These are phyloP conservation scores for Angophora floribunda DNA, from an alignment of 345 rosid species.

Conservation along the genomic window DNA sequence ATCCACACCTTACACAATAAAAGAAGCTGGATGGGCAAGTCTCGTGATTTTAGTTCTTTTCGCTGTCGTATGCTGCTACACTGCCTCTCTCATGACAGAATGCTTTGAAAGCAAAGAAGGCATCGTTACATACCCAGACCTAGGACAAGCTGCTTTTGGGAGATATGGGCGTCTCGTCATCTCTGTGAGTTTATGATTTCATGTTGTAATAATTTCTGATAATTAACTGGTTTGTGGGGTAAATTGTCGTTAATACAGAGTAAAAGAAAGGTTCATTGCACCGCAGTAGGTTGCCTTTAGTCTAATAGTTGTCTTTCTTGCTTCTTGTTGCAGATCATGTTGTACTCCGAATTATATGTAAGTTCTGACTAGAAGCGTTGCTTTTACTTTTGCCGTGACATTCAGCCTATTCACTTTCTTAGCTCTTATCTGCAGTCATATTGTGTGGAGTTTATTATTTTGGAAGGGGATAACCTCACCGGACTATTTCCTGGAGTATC, in stretches of 20 bases:
- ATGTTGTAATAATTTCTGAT: not conserved
- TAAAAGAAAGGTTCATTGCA: not conserved
- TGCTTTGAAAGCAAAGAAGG: slow-evolving; percentile 83
- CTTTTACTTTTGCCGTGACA: not conserved
- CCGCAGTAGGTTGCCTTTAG: not conserved
- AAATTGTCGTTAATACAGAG: not conserved
- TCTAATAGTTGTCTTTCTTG: slow-evolving; percentile 3
- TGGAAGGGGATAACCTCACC: slow-evolving; percentile 92
- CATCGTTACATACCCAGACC: slow-evolving; percentile 69
- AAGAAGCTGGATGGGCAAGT: slow-evolving; percentile 84
- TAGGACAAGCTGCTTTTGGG: slow-evolving; percentile 96
- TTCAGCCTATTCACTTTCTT: not conserved
- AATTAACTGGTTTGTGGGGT: not conserved
- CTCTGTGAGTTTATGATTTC: slow-evolving; percentile 42
- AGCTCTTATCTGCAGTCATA: slow-evolving; percentile 46
- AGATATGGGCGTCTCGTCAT: slow-evolving; percentile 70
- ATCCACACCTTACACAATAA: slow-evolving; percentile 71
- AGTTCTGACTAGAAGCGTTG: slow-evolving; percentile 16
- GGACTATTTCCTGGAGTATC: slow-evolving; percentile 77
- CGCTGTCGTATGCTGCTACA: slow-evolving; percentile 65
- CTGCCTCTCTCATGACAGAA: slow-evolving; percentile 70
- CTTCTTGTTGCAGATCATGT: slow-evolving; percentile 47
- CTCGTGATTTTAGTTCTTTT: slow-evolving; percentile 43
- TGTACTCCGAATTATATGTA: slow-evolving; percentile 80
- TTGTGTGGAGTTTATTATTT: slow-evolving; percentile 81